A percentile compares a stretch with the other conserved stretches of the same genome.
phyloP scores from a whole-genome alignment of 2,329 filamentous ascomycete species.

The Clonostachys rhizophaga region DNA sequence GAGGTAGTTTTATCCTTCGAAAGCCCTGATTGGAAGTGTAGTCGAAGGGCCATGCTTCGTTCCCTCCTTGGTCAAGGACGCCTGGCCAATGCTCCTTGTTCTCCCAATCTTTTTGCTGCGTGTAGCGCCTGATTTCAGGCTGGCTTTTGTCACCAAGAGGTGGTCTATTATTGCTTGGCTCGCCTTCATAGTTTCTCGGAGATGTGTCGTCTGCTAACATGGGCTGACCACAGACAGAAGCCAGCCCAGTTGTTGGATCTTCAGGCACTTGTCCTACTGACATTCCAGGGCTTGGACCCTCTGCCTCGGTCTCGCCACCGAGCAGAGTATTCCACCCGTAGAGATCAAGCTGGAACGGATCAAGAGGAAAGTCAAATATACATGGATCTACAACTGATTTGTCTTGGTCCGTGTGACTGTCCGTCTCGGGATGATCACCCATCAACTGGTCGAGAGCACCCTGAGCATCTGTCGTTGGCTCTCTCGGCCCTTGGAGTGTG shows the following conservation, averaged over 20 bases:
- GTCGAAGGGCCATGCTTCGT: neutral
- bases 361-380: neutral
- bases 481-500: too few species aligned
- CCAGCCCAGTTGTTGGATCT: too few species aligned
- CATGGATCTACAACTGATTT: neutral
- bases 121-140: too few species aligned
- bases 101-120: neutral
- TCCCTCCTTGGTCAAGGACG: neutral
- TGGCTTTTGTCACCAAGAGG: too few species aligned
- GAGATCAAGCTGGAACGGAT: conserved; percentile 1
- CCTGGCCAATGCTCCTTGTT: neutral
- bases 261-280: too few species aligned
- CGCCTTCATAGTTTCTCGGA: neutral
- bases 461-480: too few species aligned
- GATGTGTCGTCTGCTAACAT: neutral
- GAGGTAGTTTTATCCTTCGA: neutral
- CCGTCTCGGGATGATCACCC: neutral
- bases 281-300: conserved; percentile 1
- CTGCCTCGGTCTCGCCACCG: neutral
- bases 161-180: neutral
- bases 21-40: neutral
- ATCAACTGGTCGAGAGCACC: too few species aligned
- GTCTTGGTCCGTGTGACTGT: neutral
- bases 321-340: neutral
- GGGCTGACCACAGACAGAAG: neutral